phyloP scores from a whole-genome alignment of 441 rosid species.

The Sinapis alba region DNA sequence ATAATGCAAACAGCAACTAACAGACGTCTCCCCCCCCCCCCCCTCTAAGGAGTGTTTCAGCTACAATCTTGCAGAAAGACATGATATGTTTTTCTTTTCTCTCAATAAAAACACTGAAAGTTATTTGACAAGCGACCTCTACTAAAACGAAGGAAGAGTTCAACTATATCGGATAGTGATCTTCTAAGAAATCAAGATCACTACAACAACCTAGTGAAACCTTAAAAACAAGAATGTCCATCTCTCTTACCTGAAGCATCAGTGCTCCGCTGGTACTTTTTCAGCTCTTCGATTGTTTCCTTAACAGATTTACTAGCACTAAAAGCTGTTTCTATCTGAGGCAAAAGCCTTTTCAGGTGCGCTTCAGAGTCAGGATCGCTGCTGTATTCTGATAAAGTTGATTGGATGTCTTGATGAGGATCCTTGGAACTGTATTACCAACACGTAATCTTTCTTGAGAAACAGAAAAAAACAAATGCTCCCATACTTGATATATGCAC shows the following conservation, averaged over 20 bases:
- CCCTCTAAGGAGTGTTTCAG: not conserved
- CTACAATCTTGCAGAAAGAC: too few relatives aligned
- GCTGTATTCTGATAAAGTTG: constrained; percentile 61
- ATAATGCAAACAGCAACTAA: not conserved
- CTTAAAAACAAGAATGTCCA: constrained; percentile 2
- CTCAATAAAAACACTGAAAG: too few relatives aligned
- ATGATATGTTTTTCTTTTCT: too few relatives aligned
- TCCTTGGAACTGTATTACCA: constrained; percentile 64
- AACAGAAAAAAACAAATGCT: not conserved
- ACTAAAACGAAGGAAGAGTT: not conserved
- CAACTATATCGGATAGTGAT: not conserved
- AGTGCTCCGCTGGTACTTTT: constrained; percentile 57
- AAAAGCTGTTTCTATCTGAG: constrained; percentile 73
- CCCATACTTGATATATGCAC: not conserved
- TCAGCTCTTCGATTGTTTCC: constrained; percentile 76
- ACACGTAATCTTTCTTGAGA: not conserved
- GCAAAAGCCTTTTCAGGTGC: constrained; percentile 66
- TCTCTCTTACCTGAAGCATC: constrained; percentile 62
- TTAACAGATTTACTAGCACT: constrained; percentile 60
- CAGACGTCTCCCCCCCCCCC: not conserved
- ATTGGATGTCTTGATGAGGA: constrained; percentile 61
- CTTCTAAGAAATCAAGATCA: constrained; percentile 8
- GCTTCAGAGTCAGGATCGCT: constrained; percentile 70
- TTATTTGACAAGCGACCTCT: not conserved
- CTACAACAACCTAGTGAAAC: not conserved